Base-by-base conservation (phyloP, 2,329 filamentous ascomycete genomes). In the Diplodia sapinea region DNA sequence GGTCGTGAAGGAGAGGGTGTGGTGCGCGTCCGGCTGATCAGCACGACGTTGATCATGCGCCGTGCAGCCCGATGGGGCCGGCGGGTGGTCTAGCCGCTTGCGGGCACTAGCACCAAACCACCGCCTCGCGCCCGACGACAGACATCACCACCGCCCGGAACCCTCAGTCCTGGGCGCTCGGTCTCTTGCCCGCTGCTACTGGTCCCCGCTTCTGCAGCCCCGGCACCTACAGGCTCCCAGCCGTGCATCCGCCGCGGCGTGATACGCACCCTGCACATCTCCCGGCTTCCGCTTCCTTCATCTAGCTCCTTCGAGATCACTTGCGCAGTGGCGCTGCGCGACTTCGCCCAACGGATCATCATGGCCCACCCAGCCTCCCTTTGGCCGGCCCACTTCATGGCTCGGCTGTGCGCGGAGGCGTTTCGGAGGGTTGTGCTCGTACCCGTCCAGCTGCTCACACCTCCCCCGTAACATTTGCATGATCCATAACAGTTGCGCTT, bases 1-100 rank as follows among this genome's bases (percentile, higher is more conserved):
- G 75, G 65, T 75, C 77, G 65, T 79, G 74, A 72, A 62, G 68
- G 65, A 66, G 64, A 69, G 31, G 64, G 64, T 57, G 64, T 66
- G 52, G 64, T 59, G 64, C 29, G 64, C 52, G 64, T 66, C 64
- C 64, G 64, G 64, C 52, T 66, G 64, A 66, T 66, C 56, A 49
- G 52, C 51, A 43, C 52, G 43, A 43, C 51, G 64, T 38, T 66
- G 64, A 66, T 66, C 64, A 66, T 66, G 64, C 54, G 64, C 43
- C 61, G 38, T 51, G 47, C 43, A 26, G 61, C 47, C 47, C 61
- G 47, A 31, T 51, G 61, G 47, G 47, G 52, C 64, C 17, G 51
- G 23, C 64, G 64, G 52, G 64, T 66, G 40, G 54, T 47, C 54
- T 57, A 59, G 54, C 64, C 54, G 38, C 54, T 29, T 40, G 56